Percentiles rank a stretch among this genome's conserved stretches.
Evolutionary conservation across 1,284 basidiomycete species (phyloP).

Genomic region (Fomes fomentarius): DNA sequence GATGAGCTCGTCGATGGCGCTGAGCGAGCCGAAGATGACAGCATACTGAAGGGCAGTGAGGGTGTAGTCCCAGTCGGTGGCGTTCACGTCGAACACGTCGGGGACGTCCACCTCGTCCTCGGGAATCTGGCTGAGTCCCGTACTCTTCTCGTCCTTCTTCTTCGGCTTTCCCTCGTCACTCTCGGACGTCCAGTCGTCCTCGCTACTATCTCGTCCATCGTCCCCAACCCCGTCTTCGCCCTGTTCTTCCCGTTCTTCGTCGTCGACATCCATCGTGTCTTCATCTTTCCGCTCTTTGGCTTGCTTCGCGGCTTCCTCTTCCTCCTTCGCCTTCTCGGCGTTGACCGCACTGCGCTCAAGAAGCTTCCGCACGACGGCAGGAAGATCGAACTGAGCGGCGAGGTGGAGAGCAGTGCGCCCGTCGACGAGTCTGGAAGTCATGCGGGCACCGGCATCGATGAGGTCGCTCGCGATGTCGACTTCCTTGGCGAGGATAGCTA

Average conservation of each 20-base stretch:
- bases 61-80: constrained; percentile 59
- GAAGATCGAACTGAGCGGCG: constrained; percentile 51
- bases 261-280: constrained; percentile 38
- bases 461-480: constrained; percentile 50
- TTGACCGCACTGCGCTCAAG: constrained; percentile 48
- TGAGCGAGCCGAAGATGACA: constrained; percentile 47
- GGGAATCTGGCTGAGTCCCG: constrained; percentile 40
- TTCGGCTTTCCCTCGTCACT: constrained; percentile 27
- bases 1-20: constrained; percentile 50
- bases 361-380: constrained; percentile 48
- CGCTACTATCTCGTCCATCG: constrained; percentile 32
- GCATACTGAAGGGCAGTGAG: constrained; percentile 56
- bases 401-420: constrained; percentile 58
- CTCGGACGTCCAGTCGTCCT: constrained; percentile 38
- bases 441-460: constrained; percentile 55
- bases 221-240: no score
- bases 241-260: no score
- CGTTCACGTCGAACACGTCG: constrained; percentile 56
- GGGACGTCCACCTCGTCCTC: constrained; percentile 52
- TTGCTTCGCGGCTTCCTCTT: constrained; percentile 29
- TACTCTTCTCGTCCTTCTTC: constrained; percentile 21
- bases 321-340: constrained; percentile 37
- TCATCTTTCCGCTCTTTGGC: constrained; percentile 35
- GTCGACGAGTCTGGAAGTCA: constrained; percentile 56
- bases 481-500: constrained; percentile 51